Base-by-base conservation (phyloP, 148 eudicot species). In the Heliosperma pusillum region DNA sequence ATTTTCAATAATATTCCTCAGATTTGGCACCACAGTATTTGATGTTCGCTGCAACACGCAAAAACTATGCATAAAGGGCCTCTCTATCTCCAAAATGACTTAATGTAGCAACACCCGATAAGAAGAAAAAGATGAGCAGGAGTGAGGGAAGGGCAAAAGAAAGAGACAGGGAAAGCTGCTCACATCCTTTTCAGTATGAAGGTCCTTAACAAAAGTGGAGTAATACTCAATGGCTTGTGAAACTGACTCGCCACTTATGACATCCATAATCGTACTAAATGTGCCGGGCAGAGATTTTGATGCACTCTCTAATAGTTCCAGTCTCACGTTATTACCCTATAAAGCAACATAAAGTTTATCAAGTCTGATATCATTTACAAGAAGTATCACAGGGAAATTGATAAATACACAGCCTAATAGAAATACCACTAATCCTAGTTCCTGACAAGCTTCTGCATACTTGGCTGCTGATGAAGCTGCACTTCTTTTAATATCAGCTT, bases 371-470 rank as follows among this genome's bases (percentile, higher is more conserved):
- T 67, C 27, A 68, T 20, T 9, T 42, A 50, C 22, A 30, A 65
- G 42, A 44, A 45, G 24, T 13, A 16, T 58, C 26, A 50, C 3
- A 55, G 59, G 36, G 10, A 2, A 47, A 40, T 78, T 29, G 29
- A 66, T 12, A 61, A 5, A 22, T 40, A 63, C 25, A 62, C 22
- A 55, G 73, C 60, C 62, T 10, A 33, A 44, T 19, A 72, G 16
- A 65, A 22, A 72, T 29, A 94, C 98, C 93, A 85, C 90, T 84
- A 92, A 84, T 69, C 98, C 98, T 62, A 92, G 86, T 81, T 91
- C 97, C 78, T 92, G 96, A 81, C 98, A 94, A 72, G 96, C 93
- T 83, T 94, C 97, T 60, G 84, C 87, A 85, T 90, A 94, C 78
- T 94, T 94, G 47, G 96, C 82, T 52, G 97, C 98, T 71, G 97